These are phyloP conservation scores for Ganoderma resinaceum DNA, from an alignment of 1,284 basidiomycete species.

Conservation along the genomic window DNA sequence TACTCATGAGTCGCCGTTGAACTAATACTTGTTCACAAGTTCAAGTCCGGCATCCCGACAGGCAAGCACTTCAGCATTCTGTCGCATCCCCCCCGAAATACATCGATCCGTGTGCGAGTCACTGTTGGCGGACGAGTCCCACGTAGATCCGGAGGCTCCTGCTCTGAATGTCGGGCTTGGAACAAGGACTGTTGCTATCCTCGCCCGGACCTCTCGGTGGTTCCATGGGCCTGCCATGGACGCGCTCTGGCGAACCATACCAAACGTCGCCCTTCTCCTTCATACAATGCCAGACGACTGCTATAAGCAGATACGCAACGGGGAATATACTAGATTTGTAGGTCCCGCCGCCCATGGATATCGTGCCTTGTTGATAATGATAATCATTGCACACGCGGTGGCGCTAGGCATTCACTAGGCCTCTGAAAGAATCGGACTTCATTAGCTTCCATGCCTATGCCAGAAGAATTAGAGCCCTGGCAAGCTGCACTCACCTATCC, in stretches of 20 bases:
- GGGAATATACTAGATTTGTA: not conserved
- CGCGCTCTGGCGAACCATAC: constrained; percentile 4
- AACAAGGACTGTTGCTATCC: not conserved
- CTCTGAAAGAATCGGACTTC: not conserved
- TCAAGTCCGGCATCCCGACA: not conserved
- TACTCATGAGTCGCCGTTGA: not conserved
- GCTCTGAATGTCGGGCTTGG: not conserved
- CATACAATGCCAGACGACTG: constrained; percentile 7
- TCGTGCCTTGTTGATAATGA: not conserved
- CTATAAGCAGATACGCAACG: not conserved
- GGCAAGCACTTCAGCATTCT: not conserved
- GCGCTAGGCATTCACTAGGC: not conserved
- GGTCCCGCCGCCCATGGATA: not conserved
- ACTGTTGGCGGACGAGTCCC: not conserved
- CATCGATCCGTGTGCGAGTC: not conserved
- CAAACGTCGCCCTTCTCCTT: constrained; percentile 6
- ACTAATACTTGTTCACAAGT: not conserved
- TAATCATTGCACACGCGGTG: no score
- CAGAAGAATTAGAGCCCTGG: not conserved
- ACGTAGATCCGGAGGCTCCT: not conserved
- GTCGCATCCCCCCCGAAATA: not conserved
- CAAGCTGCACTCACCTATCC: not conserved
- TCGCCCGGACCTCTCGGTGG: constrained; percentile 2
- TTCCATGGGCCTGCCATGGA: not conserved
- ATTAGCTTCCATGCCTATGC: not conserved